Base-by-base conservation (phyloP, 345 rosid species). In the Citrus medica region DNA sequence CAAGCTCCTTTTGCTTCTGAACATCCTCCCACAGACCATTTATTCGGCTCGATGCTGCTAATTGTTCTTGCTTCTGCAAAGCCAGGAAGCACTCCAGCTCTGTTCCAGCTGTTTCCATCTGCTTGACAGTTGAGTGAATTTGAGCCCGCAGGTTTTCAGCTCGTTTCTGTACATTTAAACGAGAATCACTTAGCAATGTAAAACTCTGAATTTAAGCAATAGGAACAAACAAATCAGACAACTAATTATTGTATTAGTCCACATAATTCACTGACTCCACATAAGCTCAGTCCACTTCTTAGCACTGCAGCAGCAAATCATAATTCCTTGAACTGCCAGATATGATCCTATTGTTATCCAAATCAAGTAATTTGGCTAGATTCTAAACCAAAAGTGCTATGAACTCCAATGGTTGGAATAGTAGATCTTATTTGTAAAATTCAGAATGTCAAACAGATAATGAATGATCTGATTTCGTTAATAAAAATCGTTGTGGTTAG, bases 41-140 rank as follows among this genome's bases (percentile, higher is more conserved):
- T 75, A 94, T 90, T 84, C 99, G 88, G 81, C 87, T 91, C 58
- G 93, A 82, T 38, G 98, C 98, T 56, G 98, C 97, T 77, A 90
- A 73, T 72, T 94, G 95, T 79, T 97, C 99, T 84, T 94, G 99
- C 86, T 92, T 96, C 84, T 97, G 96, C 79, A 94, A 89, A 63
- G 91, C 93, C 85, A 84, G 92, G 81, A 93, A 97, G 80, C 98
- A 97, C 83, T 93, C 97, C 1, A 97, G 92, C 79, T 97, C 98
- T 35, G 97, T 97, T 81, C 93, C 88, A 64, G 98, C 91, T 78
- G 89, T 86, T 79, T 94, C 98, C 79, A 93, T 86, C 88, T 89
- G 98, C 90, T 93, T 93, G 79, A 89, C 78, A 65, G 92, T 90
- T 38, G 92, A 86, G 70, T 94, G 91, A 75, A 94, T 91, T 83